Base-by-base conservation (phyloP, 768 basidiomycete species). In the Termitomyces sp. region DNA sequence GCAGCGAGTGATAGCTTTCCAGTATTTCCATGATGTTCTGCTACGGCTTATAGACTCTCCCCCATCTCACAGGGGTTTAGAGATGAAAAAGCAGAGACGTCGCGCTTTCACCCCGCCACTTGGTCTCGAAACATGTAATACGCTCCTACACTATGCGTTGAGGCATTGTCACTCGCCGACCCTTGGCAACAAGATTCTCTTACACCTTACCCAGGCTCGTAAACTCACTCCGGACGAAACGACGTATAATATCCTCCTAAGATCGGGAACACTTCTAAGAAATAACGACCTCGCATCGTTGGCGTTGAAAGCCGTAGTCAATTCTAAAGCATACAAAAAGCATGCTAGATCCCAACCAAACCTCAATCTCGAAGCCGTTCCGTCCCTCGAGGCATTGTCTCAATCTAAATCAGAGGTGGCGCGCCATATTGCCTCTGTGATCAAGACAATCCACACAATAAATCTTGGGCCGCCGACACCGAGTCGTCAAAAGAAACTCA, bases 61-160 rank as follows among this genome's bases (percentile, higher is more conserved):
- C 10, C 73, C 76, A 36, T 52, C 42, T 30, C 33, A 57, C 10
- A 35, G 49, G 38, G 43, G 7, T 28, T 42, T 9, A 18, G 24
- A 49, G 42, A 26, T 16, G 38, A 18, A n/a, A 42, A 42, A 42
- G n/a, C 7, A 36, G 28, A 24, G 43, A 35, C 20, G 47, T 32
- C 52, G 30, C 5, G 48, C 62, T 44, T 54, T 49, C 58, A 22
- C 63, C 59, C 43, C 66, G 5, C 65, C 64, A 18, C 60, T 68
- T 10, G 61, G 58, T 57, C 48, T 63, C 26, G 56, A 66, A 10
- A 61, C 65, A 10, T 87, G 84, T 69, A 87, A 89, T 66, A 64
- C 82, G 0, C 78, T 92, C 28, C 63, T 92, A 4, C 77, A 87
- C 59, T 91, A 90, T 67, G 73, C 84, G 4, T 75, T 92, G 36